phyloP scores from a whole-genome alignment of 2,329 filamentous ascomycete genomes.

The Paracamarosporium sp. region DNA sequence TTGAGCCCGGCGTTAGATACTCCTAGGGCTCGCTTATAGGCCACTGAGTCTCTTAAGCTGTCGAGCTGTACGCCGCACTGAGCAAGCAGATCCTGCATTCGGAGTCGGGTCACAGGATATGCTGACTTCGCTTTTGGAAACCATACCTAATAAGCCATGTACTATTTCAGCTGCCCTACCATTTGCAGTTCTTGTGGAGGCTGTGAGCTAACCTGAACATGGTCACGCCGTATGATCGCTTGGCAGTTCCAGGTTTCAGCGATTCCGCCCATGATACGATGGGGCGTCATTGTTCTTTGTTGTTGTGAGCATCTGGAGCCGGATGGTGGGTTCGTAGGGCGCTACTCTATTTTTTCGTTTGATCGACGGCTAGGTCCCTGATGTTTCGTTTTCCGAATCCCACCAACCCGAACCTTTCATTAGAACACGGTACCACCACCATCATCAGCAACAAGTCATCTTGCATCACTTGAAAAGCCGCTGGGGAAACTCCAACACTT shows the following conservation, averaged over 20 bases:
- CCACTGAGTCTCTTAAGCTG: not conserved
- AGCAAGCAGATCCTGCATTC: too few relatives aligned
- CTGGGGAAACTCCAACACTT: not conserved
- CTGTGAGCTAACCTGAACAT: not conserved
- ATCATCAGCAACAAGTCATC: not conserved
- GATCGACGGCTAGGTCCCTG: not conserved
- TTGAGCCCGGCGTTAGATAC: not conserved
- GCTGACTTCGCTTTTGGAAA: too few relatives aligned
- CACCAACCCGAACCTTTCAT: not conserved
- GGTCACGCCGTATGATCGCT: too few relatives aligned
- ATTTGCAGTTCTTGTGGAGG: too few relatives aligned
- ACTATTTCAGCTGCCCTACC: too few relatives aligned
- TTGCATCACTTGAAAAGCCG: not conserved
- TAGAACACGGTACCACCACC: not conserved
- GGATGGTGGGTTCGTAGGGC: not conserved
- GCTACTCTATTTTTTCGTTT: not conserved
- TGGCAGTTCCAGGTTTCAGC: not conserved
- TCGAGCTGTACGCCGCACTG: too few relatives aligned
- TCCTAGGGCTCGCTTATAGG: not conserved
- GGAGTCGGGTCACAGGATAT: too few relatives aligned
- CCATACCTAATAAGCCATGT: too few relatives aligned
- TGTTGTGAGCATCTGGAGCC: not conserved
- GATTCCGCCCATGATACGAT: not conserved
- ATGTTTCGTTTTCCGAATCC: not conserved
- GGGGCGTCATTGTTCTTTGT: not conserved